These are phyloP conservation scores for Suillus weaverae DNA, from an alignment of 768 basidiomycete species.

Conservation along the genomic window DNA sequence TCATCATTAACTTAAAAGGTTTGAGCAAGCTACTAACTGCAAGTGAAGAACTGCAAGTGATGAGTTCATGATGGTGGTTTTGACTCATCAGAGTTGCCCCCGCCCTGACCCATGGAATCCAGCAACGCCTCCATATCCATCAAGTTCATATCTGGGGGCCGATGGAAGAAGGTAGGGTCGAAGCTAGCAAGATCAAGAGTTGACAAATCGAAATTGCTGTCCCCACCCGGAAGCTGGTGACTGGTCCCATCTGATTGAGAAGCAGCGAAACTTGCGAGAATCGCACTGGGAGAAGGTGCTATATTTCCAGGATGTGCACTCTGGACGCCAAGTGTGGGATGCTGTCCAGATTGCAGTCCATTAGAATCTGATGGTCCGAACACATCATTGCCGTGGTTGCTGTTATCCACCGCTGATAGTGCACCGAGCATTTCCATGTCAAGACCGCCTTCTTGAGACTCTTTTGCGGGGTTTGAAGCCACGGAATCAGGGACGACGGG, in stretches of 20 bases:
- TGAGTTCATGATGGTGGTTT: constrained; percentile 20
- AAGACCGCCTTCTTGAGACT: constrained; percentile 19
- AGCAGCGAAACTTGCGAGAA: constrained; percentile 50
- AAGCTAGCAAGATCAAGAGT: constrained; percentile 48
- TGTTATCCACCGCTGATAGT: constrained; percentile 24
- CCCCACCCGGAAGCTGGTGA: constrained; percentile 19
- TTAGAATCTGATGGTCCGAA: constrained; percentile 20
- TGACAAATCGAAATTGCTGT: constrained; percentile 48
- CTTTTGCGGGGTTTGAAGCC: constrained; percentile 21
- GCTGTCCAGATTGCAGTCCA: constrained; percentile 18
- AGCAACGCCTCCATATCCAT: constrained; percentile 57
- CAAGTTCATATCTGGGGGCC: constrained; percentile 46
- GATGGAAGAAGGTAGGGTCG: constrained; percentile 42
- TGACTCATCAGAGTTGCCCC: constrained; percentile 24
- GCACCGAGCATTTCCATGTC: constrained; percentile 40
- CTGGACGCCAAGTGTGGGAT: constrained; percentile 33
- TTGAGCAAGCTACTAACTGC: neutral
- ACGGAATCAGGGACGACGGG: constrained; percentile 36
- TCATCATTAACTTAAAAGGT: neutral
- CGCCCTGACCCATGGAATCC: constrained; percentile 37
- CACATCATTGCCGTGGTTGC: constrained; percentile 17
- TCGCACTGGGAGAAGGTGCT: constrained; percentile 39
- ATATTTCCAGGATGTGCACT: constrained; percentile 20
- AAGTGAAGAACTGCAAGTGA: neutral
- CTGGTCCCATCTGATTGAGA: constrained; percentile 16